Conservation (phyloP, 2,329 filamentous ascomycete species). For the Fusarium fracticaudum region DNA sequence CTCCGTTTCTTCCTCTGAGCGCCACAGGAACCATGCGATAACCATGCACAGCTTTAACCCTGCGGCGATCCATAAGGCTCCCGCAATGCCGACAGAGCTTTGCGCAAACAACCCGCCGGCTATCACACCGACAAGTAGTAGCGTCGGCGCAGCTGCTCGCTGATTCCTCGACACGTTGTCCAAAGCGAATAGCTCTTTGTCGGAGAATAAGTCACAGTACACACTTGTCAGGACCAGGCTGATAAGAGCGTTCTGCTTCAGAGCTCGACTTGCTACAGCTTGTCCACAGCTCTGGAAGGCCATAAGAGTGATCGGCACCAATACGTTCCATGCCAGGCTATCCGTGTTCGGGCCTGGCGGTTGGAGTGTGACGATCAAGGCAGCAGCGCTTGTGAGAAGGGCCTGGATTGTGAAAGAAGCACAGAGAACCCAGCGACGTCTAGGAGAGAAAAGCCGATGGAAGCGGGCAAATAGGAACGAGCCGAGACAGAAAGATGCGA, state of each 20-base stretch:
- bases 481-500: slow-evolving; percentile 75
- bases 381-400: slow-evolving; percentile 60
- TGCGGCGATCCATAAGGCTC: slow-evolving; percentile 68
- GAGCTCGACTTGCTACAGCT: slow-evolving; percentile 75
- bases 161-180: slow-evolving; percentile 61
- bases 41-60: slow-evolving; percentile 66
- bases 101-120: slow-evolving; percentile 59
- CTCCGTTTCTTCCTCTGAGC: slow-evolving; percentile 51
- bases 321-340: slow-evolving; percentile 65
- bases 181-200: slow-evolving; percentile 58
- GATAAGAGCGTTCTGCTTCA: slow-evolving; percentile 76
- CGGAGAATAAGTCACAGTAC: slow-evolving; percentile 82
- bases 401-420: slow-evolving; percentile 65
- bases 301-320: slow-evolving; percentile 73
- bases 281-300: slow-evolving; percentile 84
- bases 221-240: slow-evolving; percentile 84
- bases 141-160: slow-evolving; percentile 57
- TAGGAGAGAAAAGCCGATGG: slow-evolving; percentile 67
- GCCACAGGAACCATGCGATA: slow-evolving; percentile 70
- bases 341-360: slow-evolving; percentile 52
- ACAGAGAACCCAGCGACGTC: slow-evolving; percentile 72
- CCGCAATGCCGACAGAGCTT: slow-evolving; percentile 58
- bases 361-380: slow-evolving; percentile 60
- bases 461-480: slow-evolving; percentile 76
- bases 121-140: slow-evolving; percentile 61